These are phyloP conservation scores for Madurella mycetomatis DNA, from an alignment of 2,329 filamentous ascomycete species.

Conservation along the genomic window DNA sequence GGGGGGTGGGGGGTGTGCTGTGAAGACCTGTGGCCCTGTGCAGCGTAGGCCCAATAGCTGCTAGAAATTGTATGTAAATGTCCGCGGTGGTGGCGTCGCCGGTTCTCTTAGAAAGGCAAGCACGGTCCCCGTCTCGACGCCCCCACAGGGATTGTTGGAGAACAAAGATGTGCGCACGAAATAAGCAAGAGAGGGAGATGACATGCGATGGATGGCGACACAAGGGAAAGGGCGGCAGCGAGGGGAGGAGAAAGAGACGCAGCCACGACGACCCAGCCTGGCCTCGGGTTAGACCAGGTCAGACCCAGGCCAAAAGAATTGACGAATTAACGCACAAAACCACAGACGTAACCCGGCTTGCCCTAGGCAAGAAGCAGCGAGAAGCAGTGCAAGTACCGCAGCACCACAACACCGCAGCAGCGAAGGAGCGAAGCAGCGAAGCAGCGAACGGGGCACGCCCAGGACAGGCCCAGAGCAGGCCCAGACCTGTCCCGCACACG, in stretches of 20 bases:
- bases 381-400: too few relatives aligned
- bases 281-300: background rate
- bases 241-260: constrained; percentile 2
- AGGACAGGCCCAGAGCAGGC: too few relatives aligned
- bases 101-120: background rate
- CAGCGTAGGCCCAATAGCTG: background rate
- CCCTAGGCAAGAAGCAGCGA: too few relatives aligned
- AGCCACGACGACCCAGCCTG: background rate
- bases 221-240: constrained; percentile 6
- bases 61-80: background rate
- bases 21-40: background rate
- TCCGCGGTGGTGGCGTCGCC: too few relatives aligned
- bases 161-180: background rate
- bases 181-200: background rate
- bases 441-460: too few relatives aligned
- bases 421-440: too few relatives aligned
- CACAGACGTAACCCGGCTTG: too few relatives aligned
- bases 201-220: constrained; percentile 6
- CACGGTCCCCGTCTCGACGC: background rate
- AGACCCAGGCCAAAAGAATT: background rate
- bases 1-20: too few relatives aligned
- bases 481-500: too few relatives aligned
- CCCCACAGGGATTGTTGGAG: background rate
- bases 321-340: background rate
- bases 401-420: too few relatives aligned